phyloP scores from a whole-genome alignment of 2,329 filamentous ascomycete species.

The Atkinsonella hypoxylon region DNA sequence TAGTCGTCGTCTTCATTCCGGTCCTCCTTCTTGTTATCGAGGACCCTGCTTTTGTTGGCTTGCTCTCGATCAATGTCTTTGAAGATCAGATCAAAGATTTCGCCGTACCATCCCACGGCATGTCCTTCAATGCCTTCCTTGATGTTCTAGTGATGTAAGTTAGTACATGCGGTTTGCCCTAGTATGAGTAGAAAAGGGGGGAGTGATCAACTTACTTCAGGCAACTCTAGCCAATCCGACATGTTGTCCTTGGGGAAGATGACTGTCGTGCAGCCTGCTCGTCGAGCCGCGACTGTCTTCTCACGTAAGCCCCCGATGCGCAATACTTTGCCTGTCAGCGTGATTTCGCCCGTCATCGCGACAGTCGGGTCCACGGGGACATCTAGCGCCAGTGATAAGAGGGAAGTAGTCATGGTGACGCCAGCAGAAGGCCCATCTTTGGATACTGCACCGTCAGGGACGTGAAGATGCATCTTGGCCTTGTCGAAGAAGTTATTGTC shows the following conservation, averaged over 20 bases:
- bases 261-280: slow-evolving; percentile 84
- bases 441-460: slow-evolving; percentile 87
- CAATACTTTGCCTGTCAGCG: slow-evolving; percentile 90
- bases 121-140: slow-evolving; percentile 90
- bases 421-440: slow-evolving; percentile 91
- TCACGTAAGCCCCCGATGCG: slow-evolving; percentile 88
- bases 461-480: slow-evolving; percentile 89
- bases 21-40: slow-evolving; percentile 37
- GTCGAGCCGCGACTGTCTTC: slow-evolving; percentile 90
- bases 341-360: slow-evolving; percentile 96
- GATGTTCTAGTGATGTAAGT: slow-evolving; percentile 60
- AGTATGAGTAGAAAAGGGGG: too few species aligned
- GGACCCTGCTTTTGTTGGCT: slow-evolving; percentile 62
- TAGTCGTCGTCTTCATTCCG: slow-evolving; percentile 24
- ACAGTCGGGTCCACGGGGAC: slow-evolving; percentile 70
- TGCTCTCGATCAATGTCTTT: slow-evolving; percentile 60
- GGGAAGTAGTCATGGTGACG: slow-evolving; percentile 94
- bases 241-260: slow-evolving; percentile 93
- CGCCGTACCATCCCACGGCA: slow-evolving; percentile 83
- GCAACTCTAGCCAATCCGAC: slow-evolving; percentile 94
- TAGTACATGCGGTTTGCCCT: neutral
- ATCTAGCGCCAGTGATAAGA: slow-evolving; percentile 76
- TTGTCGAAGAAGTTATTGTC: slow-evolving; percentile 95
- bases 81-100: slow-evolving; percentile 90
- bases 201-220: slow-evolving; percentile 59